These are phyloP conservation scores for Rhizopogon hawkerae DNA, from an alignment of 1,284 basidiomycete genomes.

Conservation along the genomic window DNA sequence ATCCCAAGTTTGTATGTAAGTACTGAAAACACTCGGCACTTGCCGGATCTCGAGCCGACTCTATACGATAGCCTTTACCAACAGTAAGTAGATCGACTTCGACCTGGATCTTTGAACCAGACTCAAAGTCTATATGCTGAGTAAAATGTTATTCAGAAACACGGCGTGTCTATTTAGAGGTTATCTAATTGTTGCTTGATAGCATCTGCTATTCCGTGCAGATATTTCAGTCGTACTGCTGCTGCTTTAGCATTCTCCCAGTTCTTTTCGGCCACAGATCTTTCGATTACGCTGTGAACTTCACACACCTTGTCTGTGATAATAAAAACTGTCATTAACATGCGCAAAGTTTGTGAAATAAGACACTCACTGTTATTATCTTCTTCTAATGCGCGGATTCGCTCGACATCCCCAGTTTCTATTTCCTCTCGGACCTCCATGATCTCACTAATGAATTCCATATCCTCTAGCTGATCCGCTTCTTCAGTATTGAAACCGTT, in stretches of 20 bases:
- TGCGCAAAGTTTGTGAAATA: neutral
- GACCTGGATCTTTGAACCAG: neutral
- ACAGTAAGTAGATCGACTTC: neutral
- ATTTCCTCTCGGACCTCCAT: conserved; percentile 79
- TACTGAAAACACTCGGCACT: conserved; percentile 7
- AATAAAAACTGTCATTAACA: conserved; percentile 3
- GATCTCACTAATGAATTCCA: conserved; percentile 67
- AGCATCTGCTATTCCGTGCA: conserved; percentile 67
- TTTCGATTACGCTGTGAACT: conserved; percentile 41
- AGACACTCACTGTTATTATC: conserved; percentile 53
- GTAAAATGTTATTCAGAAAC: neutral
- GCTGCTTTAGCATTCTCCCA: conserved; percentile 52
- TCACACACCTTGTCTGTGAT: conserved; percentile 45
- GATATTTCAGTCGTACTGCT: conserved; percentile 69
- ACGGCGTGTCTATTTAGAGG: neutral
- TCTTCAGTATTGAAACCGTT: conserved; percentile 60
- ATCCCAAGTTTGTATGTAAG: neutral
- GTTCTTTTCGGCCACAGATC: conserved; percentile 43
- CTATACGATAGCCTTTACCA: no score
- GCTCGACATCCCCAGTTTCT: conserved; percentile 43
- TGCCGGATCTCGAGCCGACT: neutral
- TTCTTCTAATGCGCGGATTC: conserved; percentile 43
- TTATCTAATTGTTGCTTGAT: conserved; percentile 45
- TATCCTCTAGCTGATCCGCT: conserved; percentile 69
- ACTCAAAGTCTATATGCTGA: no score